These are phyloP conservation scores for Agaricus subrufescens DNA, from an alignment of 768 basidiomycete genomes.

Conservation along the genomic window DNA sequence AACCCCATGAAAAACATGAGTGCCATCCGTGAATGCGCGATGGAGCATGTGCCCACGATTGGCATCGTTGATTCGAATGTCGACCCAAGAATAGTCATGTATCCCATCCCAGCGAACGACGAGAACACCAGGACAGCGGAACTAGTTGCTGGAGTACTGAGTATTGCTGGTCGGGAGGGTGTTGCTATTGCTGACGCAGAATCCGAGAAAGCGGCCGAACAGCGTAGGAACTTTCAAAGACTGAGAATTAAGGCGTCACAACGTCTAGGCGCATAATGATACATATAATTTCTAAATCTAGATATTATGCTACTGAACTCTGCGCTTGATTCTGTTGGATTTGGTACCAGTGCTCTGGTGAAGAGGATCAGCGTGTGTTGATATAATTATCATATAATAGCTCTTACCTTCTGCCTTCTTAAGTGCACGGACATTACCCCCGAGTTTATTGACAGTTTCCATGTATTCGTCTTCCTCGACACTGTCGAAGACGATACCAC, in stretches of 20 bases:
- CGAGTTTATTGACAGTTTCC: constrained; percentile 94
- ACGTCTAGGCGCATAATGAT: constrained; percentile 12
- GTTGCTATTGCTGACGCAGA: constrained; percentile 38
- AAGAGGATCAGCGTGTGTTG: constrained; percentile 14
- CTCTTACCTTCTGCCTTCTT: constrained; percentile 81
- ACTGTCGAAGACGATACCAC: constrained; percentile 96
- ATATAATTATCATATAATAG: neutral
- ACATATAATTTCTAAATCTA: constrained; percentile 13
- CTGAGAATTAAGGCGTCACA: constrained; percentile 15
- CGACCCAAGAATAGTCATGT: constrained; percentile 95
- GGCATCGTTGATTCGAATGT: constrained; percentile 93
- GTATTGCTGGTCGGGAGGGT: constrained; percentile 80
- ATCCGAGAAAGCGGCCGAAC: constrained; percentile 24
- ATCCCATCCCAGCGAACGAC: constrained; percentile 98
- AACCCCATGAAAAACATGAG: constrained; percentile 83
- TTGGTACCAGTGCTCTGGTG: constrained; percentile 65
- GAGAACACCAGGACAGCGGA: constrained; percentile 91
- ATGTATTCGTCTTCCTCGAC: constrained; percentile 96
- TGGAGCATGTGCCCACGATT: constrained; percentile 87
- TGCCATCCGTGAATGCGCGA: constrained; percentile 88
- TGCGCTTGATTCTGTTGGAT: constrained; percentile 45
- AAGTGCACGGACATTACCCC: constrained; percentile 80
- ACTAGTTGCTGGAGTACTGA: constrained; percentile 83
- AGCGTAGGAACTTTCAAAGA: constrained; percentile 20
- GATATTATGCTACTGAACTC: constrained; percentile 18